These are phyloP conservation scores for Erythrobasidium hasegawianum DNA, from an alignment of 1,284 basidiomycete species.

Conservation along the genomic window DNA sequence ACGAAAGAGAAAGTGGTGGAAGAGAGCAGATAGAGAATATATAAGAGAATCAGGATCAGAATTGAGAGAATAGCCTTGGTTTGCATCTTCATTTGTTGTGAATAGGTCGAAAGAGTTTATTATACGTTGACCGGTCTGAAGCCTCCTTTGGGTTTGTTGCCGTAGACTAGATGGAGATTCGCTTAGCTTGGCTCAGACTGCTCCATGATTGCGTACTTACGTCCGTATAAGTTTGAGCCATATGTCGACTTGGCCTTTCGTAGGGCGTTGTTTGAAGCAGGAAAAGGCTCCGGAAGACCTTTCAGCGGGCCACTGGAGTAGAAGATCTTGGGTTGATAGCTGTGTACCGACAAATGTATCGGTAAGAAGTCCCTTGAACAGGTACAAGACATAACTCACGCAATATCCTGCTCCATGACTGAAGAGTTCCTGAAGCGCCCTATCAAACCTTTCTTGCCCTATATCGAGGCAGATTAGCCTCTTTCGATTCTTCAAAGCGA, in stretches of 20 bases:
- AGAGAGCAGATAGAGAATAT: not conserved
- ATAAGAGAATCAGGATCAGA: slow-evolving; percentile 1
- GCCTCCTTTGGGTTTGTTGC: slow-evolving; percentile 23
- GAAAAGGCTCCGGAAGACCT: slow-evolving; percentile 74
- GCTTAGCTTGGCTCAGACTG: too few species aligned
- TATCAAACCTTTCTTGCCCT: slow-evolving; percentile 77
- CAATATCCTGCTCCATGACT: slow-evolving; percentile 51
- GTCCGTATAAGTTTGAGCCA: slow-evolving; percentile 16
- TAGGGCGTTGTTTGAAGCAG: slow-evolving; percentile 46
- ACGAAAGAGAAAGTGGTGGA: slow-evolving; percentile 3
- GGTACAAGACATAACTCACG: slow-evolving; percentile 50
- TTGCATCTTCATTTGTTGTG: not conserved
- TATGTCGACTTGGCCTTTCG: slow-evolving; percentile 21
- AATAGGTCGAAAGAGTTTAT: not conserved
- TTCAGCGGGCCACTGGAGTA: slow-evolving; percentile 67
- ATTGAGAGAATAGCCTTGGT: not conserved
- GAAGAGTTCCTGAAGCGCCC: slow-evolving; percentile 48
- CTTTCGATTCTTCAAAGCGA: too few species aligned
- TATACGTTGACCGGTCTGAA: slow-evolving; percentile 19
- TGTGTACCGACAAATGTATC: too few species aligned
- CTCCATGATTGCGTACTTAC: too few species aligned
- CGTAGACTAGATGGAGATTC: slow-evolving; percentile 14
- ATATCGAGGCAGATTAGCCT: too few species aligned
- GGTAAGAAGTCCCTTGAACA: too few species aligned
- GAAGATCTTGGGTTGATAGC: slow-evolving; percentile 77